A percentile compares a stretch with the other conserved stretches of the same genome.
phyloP scores from a whole-genome alignment of 2,329 filamentous ascomycete genomes.

The Chaetomiaceae sp. region DNA sequence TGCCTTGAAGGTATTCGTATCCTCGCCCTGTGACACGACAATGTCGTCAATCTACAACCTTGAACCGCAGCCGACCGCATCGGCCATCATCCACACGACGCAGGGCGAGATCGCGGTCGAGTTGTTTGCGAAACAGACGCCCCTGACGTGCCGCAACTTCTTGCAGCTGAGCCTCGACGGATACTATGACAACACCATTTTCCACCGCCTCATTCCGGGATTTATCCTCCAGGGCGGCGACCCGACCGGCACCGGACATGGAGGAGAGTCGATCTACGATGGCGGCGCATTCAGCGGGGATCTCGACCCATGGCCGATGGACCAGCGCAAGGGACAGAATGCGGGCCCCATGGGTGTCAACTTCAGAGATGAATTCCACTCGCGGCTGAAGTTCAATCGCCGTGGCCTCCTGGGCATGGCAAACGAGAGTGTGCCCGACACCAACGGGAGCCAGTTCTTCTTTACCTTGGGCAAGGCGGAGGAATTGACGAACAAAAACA shows the following conservation, averaged over 20 bases:
- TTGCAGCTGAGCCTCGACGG: conserved; percentile 91
- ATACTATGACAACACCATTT: conserved; percentile 91
- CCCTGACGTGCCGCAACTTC: conserved; percentile 89
- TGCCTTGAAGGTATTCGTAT: background rate
- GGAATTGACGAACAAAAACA: conserved; percentile 85
- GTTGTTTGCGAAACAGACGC: conserved; percentile 91
- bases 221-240: conserved; percentile 96
- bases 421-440: conserved; percentile 71
- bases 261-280: conserved; percentile 89
- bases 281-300: conserved; percentile 70
- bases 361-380: conserved; percentile 85
- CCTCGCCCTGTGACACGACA: conserved; percentile 3
- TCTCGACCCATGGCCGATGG: conserved; percentile 68
- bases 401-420: conserved; percentile 94
- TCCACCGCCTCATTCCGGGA: conserved; percentile 85
- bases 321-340: conserved; percentile 58
- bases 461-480: conserved; percentile 81
- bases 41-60: conserved; percentile 95
- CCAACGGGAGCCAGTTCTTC: conserved; percentile 96
- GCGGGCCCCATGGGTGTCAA: conserved; percentile 56
- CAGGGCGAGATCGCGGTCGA: conserved; percentile 85
- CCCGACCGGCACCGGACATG: conserved; percentile 85
- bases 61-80: conserved; percentile 89
- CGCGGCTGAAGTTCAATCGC: conserved; percentile 85
- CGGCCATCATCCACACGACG: conserved; percentile 85